Conservation (phyloP, 371 early-diverging fungal genomes). For the Apophysomyces trapeziformis region DNA sequence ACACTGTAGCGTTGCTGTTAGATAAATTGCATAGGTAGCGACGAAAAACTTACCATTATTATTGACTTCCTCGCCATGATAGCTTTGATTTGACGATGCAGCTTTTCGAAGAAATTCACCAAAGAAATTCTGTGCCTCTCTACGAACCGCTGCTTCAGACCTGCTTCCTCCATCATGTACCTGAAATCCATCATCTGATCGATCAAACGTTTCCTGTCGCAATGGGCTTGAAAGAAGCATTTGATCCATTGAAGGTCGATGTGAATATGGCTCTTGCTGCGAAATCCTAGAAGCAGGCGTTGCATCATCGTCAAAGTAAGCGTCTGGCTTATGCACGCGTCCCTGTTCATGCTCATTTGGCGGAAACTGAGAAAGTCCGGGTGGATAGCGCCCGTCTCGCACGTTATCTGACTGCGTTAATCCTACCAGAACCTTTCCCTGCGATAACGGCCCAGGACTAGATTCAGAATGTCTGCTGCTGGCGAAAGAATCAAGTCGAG, state of each 20-base stretch:
- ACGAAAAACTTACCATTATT: background rate
- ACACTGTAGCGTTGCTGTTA: slow-evolving; percentile 6
- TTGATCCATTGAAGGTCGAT: slow-evolving; percentile 1
- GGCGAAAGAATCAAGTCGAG: background rate
- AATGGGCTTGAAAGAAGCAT: slow-evolving; percentile 7
- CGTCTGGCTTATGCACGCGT: background rate
- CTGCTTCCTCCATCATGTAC: background rate
- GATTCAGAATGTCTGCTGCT: background rate
- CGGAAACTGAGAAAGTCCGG: background rate
- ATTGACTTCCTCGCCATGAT: slow-evolving; percentile 22
- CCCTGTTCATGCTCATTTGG: background rate
- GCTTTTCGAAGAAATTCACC: slow-evolving; percentile 75
- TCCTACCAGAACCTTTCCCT: background rate
- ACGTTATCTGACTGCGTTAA: background rate
- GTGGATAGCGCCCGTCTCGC: background rate
- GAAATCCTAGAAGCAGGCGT: background rate
- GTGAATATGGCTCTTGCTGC: background rate
- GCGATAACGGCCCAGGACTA: background rate
- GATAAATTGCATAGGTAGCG: background rate
- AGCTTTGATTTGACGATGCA: slow-evolving; percentile 31
- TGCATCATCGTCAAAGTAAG: slow-evolving; percentile 6
- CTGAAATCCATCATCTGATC: background rate
- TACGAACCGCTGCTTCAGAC: slow-evolving; percentile 32
- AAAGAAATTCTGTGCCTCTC: slow-evolving; percentile 69
- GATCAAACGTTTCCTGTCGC: background rate